Conservation (phyloP, 2,329 filamentous ascomycete species). For the Hysterium pulicare region DNA sequence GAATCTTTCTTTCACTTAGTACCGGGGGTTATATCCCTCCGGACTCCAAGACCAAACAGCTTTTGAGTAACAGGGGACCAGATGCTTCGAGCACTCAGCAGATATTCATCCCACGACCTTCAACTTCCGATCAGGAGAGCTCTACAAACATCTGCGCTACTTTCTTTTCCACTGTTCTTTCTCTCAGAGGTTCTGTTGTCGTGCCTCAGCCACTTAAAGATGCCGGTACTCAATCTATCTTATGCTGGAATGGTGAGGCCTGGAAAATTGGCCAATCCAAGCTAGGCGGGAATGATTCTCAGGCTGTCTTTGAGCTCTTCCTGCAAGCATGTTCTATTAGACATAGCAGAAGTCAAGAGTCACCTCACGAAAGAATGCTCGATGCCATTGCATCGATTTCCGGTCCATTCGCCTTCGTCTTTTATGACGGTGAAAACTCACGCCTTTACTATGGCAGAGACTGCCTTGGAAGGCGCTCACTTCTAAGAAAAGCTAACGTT, state of each 20-base stretch:
- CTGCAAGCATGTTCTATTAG: constrained; percentile 20
- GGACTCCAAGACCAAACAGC: constrained; percentile 18
- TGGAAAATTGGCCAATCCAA: constrained; percentile 66
- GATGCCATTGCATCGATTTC: constrained; percentile 24
- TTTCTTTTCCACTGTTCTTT: constrained; percentile 84
- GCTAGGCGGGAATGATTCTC: constrained; percentile 76
- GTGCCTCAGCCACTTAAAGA: constrained; percentile 71
- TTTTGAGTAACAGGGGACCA: constrained; percentile 33
- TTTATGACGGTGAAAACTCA: constrained; percentile 61
- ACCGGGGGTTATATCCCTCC: constrained; percentile 19
- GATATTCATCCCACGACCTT: constrained; percentile 7
- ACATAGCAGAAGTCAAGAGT: background rate
- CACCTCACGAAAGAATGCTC: constrained; percentile 14
- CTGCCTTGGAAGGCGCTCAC: constrained; percentile 78
- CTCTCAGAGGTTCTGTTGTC: constrained; percentile 72
- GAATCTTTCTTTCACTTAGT: constrained; percentile 52
- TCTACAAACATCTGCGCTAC: constrained; percentile 42
- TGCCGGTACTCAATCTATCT: constrained; percentile 54
- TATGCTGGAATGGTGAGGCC: constrained; percentile 98
- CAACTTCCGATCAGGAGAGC: background rate
- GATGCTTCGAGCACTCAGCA: constrained; percentile 23
- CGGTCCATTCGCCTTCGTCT: constrained; percentile 89
- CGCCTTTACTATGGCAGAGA: constrained; percentile 81
- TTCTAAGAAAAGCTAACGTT: constrained; percentile 57
- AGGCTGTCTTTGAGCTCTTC: constrained; percentile 63